Percentiles rank a stretch among this genome's conserved stretches.
phyloP scores from a whole-genome alignment of 1,284 basidiomycete genomes.

The Cutaneotrichosporon mucoides region DNA sequence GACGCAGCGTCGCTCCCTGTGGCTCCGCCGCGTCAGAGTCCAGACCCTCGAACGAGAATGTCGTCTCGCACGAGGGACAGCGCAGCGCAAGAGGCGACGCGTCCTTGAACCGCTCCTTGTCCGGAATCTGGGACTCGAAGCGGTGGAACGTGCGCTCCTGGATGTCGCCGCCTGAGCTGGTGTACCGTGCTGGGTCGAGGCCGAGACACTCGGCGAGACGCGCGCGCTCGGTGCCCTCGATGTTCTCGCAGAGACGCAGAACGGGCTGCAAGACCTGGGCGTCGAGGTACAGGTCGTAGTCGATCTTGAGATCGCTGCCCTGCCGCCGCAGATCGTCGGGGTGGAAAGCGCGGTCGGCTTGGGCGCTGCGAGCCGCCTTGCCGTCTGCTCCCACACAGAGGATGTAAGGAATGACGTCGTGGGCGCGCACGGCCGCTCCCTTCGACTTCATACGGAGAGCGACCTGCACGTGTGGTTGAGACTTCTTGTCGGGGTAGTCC shows the following conservation, averaged over 20 bases:
- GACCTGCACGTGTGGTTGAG: conserved; percentile 94
- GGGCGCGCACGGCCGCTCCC: conserved; percentile 71
- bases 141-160: conserved; percentile 71
- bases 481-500: conserved; percentile 93
- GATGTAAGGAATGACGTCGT: conserved; percentile 94
- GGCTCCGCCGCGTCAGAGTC: conserved; percentile 47
- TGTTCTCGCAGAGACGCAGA: conserved; percentile 90
- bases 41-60: conserved; percentile 64
- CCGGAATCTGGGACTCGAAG: conserved; percentile 85
- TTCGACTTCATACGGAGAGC: conserved; percentile 85
- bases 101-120: conserved; percentile 79
- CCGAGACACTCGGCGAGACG: conserved; percentile 92
- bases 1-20: conserved; percentile 51
- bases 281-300: conserved; percentile 88
- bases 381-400: conserved; percentile 81
- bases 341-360: conserved; percentile 87
- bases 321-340: conserved; percentile 83
- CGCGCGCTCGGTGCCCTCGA: conserved; percentile 89
- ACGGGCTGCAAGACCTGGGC: conserved; percentile 92
- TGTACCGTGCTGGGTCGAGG: conserved; percentile 82
- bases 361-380: conserved; percentile 66
- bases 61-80: conserved; percentile 67
- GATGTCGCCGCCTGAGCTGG: conserved; percentile 52
- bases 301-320: conserved; percentile 57
- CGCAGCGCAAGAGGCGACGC: conserved; percentile 64